Conservation (phyloP, 768 basidiomycete genomes). For the Hypholoma fasciculare region DNA sequence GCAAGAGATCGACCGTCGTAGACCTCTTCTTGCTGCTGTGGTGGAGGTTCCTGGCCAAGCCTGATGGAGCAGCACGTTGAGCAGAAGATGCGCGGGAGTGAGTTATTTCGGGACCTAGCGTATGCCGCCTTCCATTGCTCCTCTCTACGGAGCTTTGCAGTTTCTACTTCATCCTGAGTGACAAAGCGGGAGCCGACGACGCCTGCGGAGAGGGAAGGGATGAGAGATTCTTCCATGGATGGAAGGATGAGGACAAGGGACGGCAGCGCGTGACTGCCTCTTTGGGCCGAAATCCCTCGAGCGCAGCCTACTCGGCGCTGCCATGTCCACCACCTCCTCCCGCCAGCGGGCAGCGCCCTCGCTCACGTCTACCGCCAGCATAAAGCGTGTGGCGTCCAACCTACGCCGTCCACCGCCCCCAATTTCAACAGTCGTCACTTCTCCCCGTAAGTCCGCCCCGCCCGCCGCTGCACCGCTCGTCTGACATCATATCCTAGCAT, state of each 20-base stretch:
- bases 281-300: neutral
- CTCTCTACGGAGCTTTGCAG: constrained; percentile 67
- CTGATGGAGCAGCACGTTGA: constrained; percentile 32
- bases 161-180: constrained; percentile 75
- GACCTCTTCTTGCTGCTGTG: constrained; percentile 69
- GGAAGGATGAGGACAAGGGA: constrained; percentile 13
- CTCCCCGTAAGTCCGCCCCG: constrained; percentile 56
- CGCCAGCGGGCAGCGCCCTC: constrained; percentile 30
- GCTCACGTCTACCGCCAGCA: constrained; percentile 33
- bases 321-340: constrained; percentile 34
- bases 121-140: constrained; percentile 92
- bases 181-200: constrained; percentile 85
- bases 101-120: constrained; percentile 52
- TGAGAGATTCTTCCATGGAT: constrained; percentile 58
- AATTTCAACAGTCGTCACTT: constrained; percentile 58
- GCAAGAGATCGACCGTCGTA: constrained; percentile 87
- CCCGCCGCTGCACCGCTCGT: constrained; percentile 4
- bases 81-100: neutral
- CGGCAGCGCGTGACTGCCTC: constrained; percentile 10
- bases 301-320: neutral
- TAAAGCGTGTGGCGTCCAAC: constrained; percentile 24
- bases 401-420: constrained; percentile 41
- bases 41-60: constrained; percentile 83
- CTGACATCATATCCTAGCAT: constrained; percentile 46
- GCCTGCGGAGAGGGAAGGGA: constrained; percentile 72